phyloP scores from a whole-genome alignment of 192 early-diverging fungal genomes.

The Linnemannia zychae region DNA sequence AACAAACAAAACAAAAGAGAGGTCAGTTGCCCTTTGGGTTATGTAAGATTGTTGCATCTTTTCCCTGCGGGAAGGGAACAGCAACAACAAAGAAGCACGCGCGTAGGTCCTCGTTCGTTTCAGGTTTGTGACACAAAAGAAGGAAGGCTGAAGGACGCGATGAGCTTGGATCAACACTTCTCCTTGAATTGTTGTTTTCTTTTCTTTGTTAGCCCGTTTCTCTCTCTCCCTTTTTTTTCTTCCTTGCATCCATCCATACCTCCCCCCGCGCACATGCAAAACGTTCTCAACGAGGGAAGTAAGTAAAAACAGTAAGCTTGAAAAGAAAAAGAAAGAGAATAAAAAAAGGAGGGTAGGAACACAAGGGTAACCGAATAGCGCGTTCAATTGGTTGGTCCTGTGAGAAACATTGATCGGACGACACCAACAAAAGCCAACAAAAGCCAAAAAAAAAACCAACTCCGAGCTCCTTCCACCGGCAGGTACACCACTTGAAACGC shows the following conservation, averaged over 20 bases:
- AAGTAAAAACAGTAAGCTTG: no score
- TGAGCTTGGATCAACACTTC: not conserved
- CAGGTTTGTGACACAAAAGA: no score
- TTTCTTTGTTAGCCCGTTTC: not conserved
- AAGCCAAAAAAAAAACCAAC: no score
- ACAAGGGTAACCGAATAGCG: no score
- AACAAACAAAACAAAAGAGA: not conserved
- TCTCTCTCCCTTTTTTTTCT: not conserved
- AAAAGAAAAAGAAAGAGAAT: not conserved
- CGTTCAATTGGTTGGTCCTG: no score
- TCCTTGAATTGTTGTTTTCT: not conserved
- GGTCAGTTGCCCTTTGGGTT: not conserved
- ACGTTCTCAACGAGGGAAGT: not conserved
- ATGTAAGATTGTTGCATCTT: conserved; percentile 1
- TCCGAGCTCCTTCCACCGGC: no score
- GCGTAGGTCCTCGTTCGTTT: not conserved
- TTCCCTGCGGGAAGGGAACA: not conserved
- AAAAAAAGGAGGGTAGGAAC: no score
- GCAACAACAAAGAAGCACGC: not conserved
- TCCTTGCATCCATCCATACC: not conserved
- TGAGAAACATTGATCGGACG: no score
- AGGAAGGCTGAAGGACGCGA: no score
- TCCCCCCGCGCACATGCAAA: not conserved
- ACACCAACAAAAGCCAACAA: no score
- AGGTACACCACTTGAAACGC: no score